Base-by-base conservation (phyloP, 805 yeast genomes). In the Spathaspora hagerdaliae region DNA sequence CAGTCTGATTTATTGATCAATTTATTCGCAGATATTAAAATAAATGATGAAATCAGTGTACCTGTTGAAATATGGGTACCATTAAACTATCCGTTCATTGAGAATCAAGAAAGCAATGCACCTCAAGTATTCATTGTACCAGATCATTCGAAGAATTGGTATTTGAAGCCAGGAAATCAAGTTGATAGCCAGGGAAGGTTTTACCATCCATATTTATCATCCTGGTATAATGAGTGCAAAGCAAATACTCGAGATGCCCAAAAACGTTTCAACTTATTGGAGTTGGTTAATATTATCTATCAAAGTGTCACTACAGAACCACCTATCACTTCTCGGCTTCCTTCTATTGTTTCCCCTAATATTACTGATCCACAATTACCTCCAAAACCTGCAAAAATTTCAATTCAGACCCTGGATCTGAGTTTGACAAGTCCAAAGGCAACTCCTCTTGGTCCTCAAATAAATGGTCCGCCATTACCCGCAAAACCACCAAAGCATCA, bases 11-110 rank as follows among this genome's bases (percentile, higher is more conserved):
- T 89, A 14, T 66, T 89, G 41, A 66, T 90, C 9, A 81, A 82
- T 48, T 49, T 91, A 1, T 75, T 75, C 52, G 96, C 96, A 0
- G 64, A 74, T 0, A 52, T 83, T 4, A 74, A 75, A 2, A 44
- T 57, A 1, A 59, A 51, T 5, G 59, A 64, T 10, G 54, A 53
- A 0, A 39, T 51, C 7, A 42, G 45, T 3, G 61, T 64, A 11
- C 91, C 90, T 0, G 55, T 89, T 10, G 81, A 81, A 44, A 61
- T 90, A 5, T 89, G 96, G 96, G 56, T 91, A 5, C 96, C 96
- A 0, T 73, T 74, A 27, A 69, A 72, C 24, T 90, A 86, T 52
- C 96, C 97, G 0, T 53, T 56, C n/a, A 51, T 54, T 3, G 45
- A 47, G 27, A 11, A 37, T 11, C 14, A 51, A 1, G 51, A 54